A percentile compares a stretch with the other conserved stretches of the same genome.
These are phyloP conservation scores for Rubia occidens DNA, from an alignment of 305 asterid genomes.

Conservation along the genomic window DNA sequence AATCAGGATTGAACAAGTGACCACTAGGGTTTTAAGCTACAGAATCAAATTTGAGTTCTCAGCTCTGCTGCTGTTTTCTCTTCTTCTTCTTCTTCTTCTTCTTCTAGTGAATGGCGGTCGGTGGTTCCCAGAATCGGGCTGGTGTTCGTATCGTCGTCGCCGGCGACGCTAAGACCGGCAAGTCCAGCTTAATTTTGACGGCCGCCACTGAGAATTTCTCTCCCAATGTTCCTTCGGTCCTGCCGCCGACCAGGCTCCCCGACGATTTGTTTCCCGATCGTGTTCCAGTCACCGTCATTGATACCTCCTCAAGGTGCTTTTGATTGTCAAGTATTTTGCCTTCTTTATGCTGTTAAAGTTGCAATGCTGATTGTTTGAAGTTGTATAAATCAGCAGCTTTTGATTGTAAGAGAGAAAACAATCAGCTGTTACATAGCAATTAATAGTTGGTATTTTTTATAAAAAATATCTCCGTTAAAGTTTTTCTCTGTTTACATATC, in stretches of 20 bases:
- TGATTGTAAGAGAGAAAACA: background rate
- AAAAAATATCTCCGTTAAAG: too few relatives aligned
- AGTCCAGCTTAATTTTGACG: conserved; percentile 75
- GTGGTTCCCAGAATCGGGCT: conserved; percentile 39
- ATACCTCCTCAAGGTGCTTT: conserved; percentile 69
- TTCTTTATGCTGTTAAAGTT: background rate
- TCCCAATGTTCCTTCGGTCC: conserved; percentile 58
- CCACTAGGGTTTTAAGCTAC: conserved; percentile 21
- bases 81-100: background rate
- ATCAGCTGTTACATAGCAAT: background rate
- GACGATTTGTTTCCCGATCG: conserved; percentile 84
- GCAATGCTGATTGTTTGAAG: background rate
- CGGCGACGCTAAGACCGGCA: conserved; percentile 86
- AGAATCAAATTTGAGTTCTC: background rate
- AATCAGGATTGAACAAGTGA: background rate
- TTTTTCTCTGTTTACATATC: background rate
- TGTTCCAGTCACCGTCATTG: conserved; percentile 78
- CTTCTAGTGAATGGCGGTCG: conserved; percentile 51
- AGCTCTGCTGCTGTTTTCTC: background rate
- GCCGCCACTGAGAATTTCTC: conserved; percentile 78
- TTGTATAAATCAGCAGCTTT: background rate
- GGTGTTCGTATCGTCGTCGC: conserved; percentile 78
- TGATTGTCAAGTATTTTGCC: conserved; percentile 13
- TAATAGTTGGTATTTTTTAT: background rate
- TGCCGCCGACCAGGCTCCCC: conserved; percentile 90